phyloP scores from a whole-genome alignment of 2,329 filamentous ascomycete species.

The Aspergillus oerlinghausenensis region DNA sequence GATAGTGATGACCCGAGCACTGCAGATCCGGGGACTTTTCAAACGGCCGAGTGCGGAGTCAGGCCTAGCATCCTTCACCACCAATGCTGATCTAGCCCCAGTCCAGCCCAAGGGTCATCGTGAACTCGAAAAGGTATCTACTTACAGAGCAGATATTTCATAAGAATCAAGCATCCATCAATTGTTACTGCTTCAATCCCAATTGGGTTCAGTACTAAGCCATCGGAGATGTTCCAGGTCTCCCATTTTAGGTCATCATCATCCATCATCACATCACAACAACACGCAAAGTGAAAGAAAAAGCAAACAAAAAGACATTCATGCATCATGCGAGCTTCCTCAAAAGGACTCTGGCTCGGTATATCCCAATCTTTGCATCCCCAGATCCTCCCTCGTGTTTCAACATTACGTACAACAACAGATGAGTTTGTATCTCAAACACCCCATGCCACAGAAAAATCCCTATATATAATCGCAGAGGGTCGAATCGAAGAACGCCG shows the following conservation, averaged over 20 bases:
- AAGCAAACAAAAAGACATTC: conserved; percentile 4
- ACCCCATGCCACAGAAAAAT: background rate
- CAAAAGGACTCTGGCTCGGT: conserved; percentile 6
- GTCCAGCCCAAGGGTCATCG: background rate
- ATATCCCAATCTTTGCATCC: conserved; percentile 4
- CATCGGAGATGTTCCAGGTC: background rate
- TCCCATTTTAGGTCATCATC: conserved; percentile 2
- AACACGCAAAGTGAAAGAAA: conserved; percentile 9
- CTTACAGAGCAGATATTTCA: background rate
- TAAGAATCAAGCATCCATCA: background rate
- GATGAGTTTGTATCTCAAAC: background rate
- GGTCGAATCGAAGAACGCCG: conserved; percentile 9
- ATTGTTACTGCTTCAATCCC: background rate
- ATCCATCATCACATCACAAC: conserved; percentile 10
- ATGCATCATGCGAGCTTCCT: conserved; percentile 15
- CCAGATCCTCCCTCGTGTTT: conserved; percentile 5
- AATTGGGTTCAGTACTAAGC: background rate
- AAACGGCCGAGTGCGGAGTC: background rate
- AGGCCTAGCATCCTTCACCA: no score
- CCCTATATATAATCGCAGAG: background rate
- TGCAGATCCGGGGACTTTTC: background rate
- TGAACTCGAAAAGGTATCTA: no score
- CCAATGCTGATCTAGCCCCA: background rate
- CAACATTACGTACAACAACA: conserved; percentile 24
- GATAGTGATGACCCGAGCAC: background rate